Evolutionary conservation across 2,329 filamentous ascomycete species (phyloP).

Genomic region (Stemphylium lycopersici): DNA sequence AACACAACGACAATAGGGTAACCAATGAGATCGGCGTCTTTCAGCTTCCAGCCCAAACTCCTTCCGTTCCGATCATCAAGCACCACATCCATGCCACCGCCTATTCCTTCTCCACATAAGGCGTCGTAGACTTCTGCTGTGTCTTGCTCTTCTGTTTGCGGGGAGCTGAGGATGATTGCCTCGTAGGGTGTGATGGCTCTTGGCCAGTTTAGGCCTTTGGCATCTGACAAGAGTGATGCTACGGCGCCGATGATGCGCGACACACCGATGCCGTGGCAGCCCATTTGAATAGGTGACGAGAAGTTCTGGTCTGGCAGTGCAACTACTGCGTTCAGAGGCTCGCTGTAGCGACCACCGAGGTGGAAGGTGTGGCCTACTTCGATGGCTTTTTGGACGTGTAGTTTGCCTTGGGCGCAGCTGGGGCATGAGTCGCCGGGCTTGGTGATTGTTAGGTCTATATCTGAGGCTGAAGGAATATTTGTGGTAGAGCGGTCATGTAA

Average conservation of each 20-base stretch:
- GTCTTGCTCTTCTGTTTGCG: slow-evolving; percentile 53
- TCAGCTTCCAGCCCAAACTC: slow-evolving; percentile 81
- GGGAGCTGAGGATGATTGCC: slow-evolving; percentile 67
- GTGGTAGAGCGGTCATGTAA: slow-evolving; percentile 32
- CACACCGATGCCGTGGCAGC: slow-evolving; percentile 93
- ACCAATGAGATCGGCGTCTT: slow-evolving; percentile 86
- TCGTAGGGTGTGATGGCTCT: slow-evolving; percentile 84
- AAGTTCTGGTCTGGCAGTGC: slow-evolving; percentile 49
- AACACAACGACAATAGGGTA: slow-evolving; percentile 84
- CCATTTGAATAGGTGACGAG: slow-evolving; percentile 78
- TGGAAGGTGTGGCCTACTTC: slow-evolving; percentile 96
- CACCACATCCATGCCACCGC: slow-evolving; percentile 29
- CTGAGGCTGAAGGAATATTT: not conserved
- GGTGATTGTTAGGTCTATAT: slow-evolving; percentile 66
- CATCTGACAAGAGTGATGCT: slow-evolving; percentile 75
- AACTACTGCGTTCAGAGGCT: slow-evolving; percentile 71
- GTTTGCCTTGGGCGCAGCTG: slow-evolving; percentile 66
- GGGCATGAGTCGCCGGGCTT: slow-evolving; percentile 74
- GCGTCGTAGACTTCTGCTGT: slow-evolving; percentile 68
- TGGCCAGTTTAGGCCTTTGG: slow-evolving; percentile 82
- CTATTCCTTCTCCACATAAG: slow-evolving; percentile 44
- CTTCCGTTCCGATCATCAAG: slow-evolving; percentile 56
- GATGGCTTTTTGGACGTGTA: slow-evolving; percentile 74
- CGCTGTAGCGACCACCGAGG: slow-evolving; percentile 86
- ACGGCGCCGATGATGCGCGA: slow-evolving; percentile 88